A percentile compares a stretch with the other conserved stretches of the same genome.
These are phyloP conservation scores for Aspergillus diversus DNA, from an alignment of 495 filamentous ascomycete genomes.

Conservation along the genomic window DNA sequence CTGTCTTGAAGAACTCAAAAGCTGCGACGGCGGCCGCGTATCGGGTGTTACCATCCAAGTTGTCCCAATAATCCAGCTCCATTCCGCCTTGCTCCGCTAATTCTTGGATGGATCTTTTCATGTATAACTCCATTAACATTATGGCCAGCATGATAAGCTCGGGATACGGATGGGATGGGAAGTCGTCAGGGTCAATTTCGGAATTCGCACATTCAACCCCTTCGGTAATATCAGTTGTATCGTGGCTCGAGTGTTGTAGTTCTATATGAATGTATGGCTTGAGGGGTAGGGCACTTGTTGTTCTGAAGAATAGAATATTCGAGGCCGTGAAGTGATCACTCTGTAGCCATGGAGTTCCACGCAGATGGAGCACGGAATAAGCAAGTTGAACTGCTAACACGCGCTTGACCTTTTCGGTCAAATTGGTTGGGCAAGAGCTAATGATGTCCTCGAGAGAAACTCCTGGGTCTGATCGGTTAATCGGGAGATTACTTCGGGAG, in stretches of 20 bases:
- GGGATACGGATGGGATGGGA: slow-evolving; percentile 17
- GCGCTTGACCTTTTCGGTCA: slow-evolving; percentile 22
- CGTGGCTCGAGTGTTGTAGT: not conserved
- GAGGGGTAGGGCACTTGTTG: slow-evolving; percentile 2
- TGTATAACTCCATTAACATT: slow-evolving; percentile 21
- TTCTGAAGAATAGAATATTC: slow-evolving; percentile 19
- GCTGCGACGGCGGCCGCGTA: slow-evolving; percentile 11
- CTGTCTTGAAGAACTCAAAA: slow-evolving; percentile 14
- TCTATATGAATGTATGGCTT: slow-evolving; percentile 18
- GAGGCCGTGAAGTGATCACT: not conserved
- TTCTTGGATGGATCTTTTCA: slow-evolving; percentile 2
- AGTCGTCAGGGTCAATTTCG: slow-evolving; percentile 19
- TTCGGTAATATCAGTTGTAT: no score
- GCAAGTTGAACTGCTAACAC: slow-evolving; percentile 16
- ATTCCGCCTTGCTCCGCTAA: slow-evolving; percentile 14
- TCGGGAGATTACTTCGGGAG: not conserved
- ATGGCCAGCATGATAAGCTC: slow-evolving; percentile 20
- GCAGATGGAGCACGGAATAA: slow-evolving; percentile 18
- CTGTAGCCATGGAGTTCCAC: slow-evolving; percentile 17
- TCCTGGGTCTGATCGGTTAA: slow-evolving; percentile 7
- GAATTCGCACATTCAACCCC: not conserved
- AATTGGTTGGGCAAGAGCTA: not conserved
- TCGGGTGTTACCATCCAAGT: slow-evolving; percentile 9
- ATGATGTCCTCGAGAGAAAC: slow-evolving; percentile 19
- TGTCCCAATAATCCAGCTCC: slow-evolving; percentile 3